Evolutionary conservation across 345 rosid species (phyloP), one percentile per base, ranked within the genome.

Genomic region (Mangifera indica): DNA sequence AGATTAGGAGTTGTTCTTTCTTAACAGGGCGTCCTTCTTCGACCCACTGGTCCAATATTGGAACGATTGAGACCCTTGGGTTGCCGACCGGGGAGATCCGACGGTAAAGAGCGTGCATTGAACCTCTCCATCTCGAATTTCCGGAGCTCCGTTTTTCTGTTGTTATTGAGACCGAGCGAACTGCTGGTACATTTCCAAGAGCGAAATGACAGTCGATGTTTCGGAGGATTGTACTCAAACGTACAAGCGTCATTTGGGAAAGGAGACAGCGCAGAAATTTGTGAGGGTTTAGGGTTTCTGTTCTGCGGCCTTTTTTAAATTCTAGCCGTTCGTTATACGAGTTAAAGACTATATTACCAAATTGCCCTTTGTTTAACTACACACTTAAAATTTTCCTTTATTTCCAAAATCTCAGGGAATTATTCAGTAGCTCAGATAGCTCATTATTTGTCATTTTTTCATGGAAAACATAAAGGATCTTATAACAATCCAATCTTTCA

Each of bases 31-130:
- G 37, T 25, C 84, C 83, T 72, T 82, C 87, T 49, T 49, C 73
- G 42, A 84, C 64, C 87, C 89, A 84, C 4, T 58, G 80, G 24
- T 86, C 80, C 45, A 86, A 85, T 37, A 84, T 51, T 9, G 81
- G 84, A 15, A 63, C 73, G 32, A 84, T 64, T 5, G 83, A 75
- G n/a, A 51, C 64, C 55, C 32, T 71, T 0, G 73, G 76, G 67
- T 76, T 52, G 45, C 81, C 82, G 3, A 81, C 10, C 1, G 84
- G 80, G n/a, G 79, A 49, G 57, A 84, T 81, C 49, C 80, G 69
- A 25, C 72, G 75, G 71, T 64, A 77, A 0, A 81, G 83, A 59
- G 15, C 3, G 10, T 37, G 3, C 58, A 26, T 7, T 5, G 74
- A 32, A 34, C 14, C 58, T n/a, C 2, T 26, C 66, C 66, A 70